Evolutionary conservation across 768 basidiomycete species (phyloP).

Genomic region (Rhodotorula diobovata): DNA sequence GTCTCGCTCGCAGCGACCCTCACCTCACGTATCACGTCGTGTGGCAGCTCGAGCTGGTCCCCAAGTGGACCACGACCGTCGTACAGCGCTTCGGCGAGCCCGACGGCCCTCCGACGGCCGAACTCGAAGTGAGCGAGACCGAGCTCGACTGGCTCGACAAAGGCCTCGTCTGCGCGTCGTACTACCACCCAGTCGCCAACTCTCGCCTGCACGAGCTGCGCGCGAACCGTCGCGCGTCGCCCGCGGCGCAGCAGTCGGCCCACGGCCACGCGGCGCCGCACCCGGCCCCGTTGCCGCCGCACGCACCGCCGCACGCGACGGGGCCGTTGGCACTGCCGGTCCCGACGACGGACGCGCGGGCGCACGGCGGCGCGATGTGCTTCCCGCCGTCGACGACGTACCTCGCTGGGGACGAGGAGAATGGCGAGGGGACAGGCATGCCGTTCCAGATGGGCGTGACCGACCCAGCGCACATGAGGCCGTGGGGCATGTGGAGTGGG

Average conservation of each 20-base stretch:
- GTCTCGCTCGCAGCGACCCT: not conserved
- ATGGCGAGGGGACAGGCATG: not conserved
- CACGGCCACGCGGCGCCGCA: too few species aligned
- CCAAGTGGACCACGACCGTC: constrained; percentile 10
- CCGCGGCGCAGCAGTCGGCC: too few species aligned
- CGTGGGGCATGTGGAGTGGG: not conserved
- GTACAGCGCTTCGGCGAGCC: constrained; percentile 17
- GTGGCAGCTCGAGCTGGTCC: constrained; percentile 26
- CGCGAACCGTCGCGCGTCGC: not conserved
- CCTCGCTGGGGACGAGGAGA: not conserved
- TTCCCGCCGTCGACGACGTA: not conserved
- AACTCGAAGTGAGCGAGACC: constrained; percentile 1
- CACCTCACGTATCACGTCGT: constrained; percentile 22
- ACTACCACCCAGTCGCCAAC: constrained; percentile 18
- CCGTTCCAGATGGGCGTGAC: not conserved
- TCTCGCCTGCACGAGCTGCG: constrained; percentile 6
- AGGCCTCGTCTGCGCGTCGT: constrained; percentile 7
- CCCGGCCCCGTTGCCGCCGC: too few species aligned
- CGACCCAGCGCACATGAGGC: not conserved
- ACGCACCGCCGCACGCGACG: too few species aligned
- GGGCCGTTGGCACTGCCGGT: too few species aligned
- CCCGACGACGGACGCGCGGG: too few species aligned
- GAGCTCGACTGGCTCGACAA: constrained; percentile 33
- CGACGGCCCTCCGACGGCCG: not conserved
- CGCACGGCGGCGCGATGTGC: not conserved